Percentiles rank a stretch among this genome's conserved stretches.
These are phyloP conservation scores for Quercus robur DNA, from an alignment of 306 rosid species.

Conservation along the genomic window DNA sequence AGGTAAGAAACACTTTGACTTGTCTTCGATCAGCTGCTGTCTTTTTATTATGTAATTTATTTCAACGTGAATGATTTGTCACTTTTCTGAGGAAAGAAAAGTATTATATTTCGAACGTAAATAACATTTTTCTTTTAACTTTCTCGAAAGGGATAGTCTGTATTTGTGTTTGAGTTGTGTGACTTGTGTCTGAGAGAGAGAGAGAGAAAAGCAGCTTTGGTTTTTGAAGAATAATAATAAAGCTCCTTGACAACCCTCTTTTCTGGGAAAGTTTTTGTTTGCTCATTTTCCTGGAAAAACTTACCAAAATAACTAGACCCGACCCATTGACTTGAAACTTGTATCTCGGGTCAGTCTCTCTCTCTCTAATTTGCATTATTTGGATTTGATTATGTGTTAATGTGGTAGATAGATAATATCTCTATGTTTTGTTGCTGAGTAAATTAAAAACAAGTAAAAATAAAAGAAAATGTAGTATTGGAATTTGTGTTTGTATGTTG, in stretches of 20 bases:
- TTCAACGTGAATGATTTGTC: constrained; percentile 16
- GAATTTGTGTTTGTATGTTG: constrained; percentile 6
- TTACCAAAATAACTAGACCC: background rate
- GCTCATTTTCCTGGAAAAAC: constrained; percentile 5
- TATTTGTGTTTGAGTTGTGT: no score
- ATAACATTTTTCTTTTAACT: background rate
- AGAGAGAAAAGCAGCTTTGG: background rate
- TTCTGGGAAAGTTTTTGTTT: background rate
- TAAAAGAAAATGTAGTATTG: constrained; percentile 1
- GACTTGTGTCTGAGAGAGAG: no score
- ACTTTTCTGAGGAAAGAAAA: background rate
- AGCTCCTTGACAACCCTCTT: background rate
- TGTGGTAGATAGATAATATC: background rate
- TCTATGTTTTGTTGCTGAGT: background rate
- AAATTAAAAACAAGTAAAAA: constrained; percentile 2
- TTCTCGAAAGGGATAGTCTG: background rate
- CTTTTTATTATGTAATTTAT: no score
- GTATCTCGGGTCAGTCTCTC: constrained; percentile 30
- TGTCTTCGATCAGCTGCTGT: no score
- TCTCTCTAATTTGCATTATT: background rate
- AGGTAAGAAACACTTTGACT: background rate
- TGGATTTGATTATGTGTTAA: background rate
- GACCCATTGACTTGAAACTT: background rate
- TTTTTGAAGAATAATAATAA: background rate
- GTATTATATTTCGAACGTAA: background rate